phyloP scores from a whole-genome alignment of 1,284 basidiomycete species.

The Melampsora americana region DNA sequence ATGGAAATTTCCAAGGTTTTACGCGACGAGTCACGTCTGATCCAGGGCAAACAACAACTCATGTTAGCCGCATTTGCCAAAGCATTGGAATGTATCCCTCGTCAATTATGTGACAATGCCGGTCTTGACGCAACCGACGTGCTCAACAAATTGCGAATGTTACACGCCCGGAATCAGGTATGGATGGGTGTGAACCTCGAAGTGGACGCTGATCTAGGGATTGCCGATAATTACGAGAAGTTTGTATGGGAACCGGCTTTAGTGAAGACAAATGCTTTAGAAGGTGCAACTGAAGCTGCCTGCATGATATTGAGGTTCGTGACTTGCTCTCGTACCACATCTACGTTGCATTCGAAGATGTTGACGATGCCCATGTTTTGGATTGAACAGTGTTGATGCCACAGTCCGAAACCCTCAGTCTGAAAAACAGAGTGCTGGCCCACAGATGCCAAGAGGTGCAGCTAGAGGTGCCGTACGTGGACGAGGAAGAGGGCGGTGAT shows the following conservation, averaged over 20 bases:
- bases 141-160: conserved; percentile 95
- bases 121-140: conserved; percentile 97
- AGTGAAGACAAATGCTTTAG: conserved; percentile 92
- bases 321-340: conserved; percentile 46
- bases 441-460: conserved; percentile 75
- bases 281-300: conserved; percentile 90
- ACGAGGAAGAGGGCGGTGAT: conserved; percentile 65
- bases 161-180: conserved; percentile 76
- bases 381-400: conserved; percentile 72
- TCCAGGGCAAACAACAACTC: conserved; percentile 93
- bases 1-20: conserved; percentile 96
- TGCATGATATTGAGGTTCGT: conserved; percentile 69
- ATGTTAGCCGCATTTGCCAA: conserved; percentile 95
- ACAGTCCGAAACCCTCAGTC: conserved; percentile 83
- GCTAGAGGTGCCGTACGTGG: conserved; percentile 78
- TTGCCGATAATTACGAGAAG: conserved; percentile 87
- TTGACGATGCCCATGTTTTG: not conserved
- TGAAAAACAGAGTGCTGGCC: conserved; percentile 62
- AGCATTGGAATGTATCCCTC: conserved; percentile 92
- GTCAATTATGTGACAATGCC: conserved; percentile 97
- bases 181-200: conserved; percentile 83
- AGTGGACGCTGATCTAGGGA: conserved; percentile 80
- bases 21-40: conserved; percentile 81
- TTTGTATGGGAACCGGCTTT: conserved; percentile 98
- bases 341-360: too few relatives aligned